A percentile compares a stretch with the other conserved stretches of the same genome.
Conservation (phyloP, 208 protist species). For the Leishmania tarentolae region DNA sequence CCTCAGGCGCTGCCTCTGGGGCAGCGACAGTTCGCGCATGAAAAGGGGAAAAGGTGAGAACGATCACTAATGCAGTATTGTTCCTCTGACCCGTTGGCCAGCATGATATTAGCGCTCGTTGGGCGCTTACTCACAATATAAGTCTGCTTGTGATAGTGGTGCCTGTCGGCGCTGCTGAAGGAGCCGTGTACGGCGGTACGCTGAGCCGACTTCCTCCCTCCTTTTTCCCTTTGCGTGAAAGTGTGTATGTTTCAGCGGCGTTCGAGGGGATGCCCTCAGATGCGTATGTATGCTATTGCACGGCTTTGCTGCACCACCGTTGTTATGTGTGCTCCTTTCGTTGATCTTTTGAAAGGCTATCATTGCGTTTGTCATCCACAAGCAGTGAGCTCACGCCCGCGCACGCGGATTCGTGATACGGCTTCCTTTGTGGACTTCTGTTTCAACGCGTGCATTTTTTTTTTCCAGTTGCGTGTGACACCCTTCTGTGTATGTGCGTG, state of each 20-base stretch:
- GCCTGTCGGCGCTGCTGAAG: not conserved
- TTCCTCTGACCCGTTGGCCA: not conserved
- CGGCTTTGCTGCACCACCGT: not conserved
- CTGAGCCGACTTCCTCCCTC: slow-evolving; percentile 1
- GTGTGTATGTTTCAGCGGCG: not conserved
- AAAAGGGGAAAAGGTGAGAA: not conserved
- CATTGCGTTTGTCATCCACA: not conserved
- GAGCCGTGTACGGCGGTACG: not conserved
- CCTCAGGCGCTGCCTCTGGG: not conserved
- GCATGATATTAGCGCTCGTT: not conserved
- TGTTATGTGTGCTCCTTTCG: too few relatives aligned
- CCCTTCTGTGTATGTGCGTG: not conserved
- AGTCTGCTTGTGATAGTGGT: not conserved
- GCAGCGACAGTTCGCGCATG: not conserved
- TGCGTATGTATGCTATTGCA: not conserved
- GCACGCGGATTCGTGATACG: not conserved
- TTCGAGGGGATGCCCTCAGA: not conserved
- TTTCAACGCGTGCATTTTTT: not conserved
- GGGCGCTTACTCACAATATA: not conserved
- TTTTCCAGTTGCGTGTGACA: not conserved
- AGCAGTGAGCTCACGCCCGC: not conserved
- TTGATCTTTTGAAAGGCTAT: not conserved
- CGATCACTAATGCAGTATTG: not conserved
- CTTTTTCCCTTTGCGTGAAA: not conserved
- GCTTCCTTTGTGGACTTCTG: not conserved